Base-by-base conservation (phyloP, 2,329 filamentous ascomycete species). In the Cadophora luteo-olivacea region DNA sequence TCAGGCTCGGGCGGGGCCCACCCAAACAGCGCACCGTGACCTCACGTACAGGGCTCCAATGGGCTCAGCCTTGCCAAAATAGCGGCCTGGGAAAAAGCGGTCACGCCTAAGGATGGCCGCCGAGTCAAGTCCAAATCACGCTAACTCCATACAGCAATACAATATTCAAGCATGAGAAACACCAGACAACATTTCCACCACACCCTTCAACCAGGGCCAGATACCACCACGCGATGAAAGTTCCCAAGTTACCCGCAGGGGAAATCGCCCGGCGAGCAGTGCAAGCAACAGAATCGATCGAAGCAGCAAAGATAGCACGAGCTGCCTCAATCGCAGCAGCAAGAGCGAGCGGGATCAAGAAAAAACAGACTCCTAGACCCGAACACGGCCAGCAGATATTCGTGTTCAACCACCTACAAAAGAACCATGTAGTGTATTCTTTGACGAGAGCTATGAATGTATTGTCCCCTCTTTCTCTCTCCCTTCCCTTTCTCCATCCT, bases 391-490 rank as follows among this genome's bases (percentile, higher is more conserved):
- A 73, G 38, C 72, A 78, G 58, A 79, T 82, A 72, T 81, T 75
- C 67, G 77, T 81, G 65, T 81, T 75, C 72, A 77, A 75, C 67
- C 79, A 82, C 64, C 72, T 81, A 8, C 76, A 78, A 62, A 80
- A 76, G 64, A 81, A 80, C 41, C 78, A 80, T 69, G 77, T 81
- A 25, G 75, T 81, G 4, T 82, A 82, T 69, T 82, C 80, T 19
- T 73, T 82, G 33, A 77, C 75, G 6, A 76, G 75, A 67, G 73
- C 70, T 29, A 65, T 81, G 66, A 77, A 80, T 60, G 80, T 81
- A 4, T 12, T 55, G 33, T 32, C 25, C 45, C 22, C 45, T 49
- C 16, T 45, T 14, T 16, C 32, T 41, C 33, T 4, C 29, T 12
- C 57, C 60, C 11, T n/a, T 49, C 45, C 45, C 16, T 16, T 29